Percentiles rank a stretch among this genome's conserved stretches.
These are phyloP conservation scores for Fraxinus quadrangulata DNA, from an alignment of 257 asterid species.

Conservation along the genomic window DNA sequence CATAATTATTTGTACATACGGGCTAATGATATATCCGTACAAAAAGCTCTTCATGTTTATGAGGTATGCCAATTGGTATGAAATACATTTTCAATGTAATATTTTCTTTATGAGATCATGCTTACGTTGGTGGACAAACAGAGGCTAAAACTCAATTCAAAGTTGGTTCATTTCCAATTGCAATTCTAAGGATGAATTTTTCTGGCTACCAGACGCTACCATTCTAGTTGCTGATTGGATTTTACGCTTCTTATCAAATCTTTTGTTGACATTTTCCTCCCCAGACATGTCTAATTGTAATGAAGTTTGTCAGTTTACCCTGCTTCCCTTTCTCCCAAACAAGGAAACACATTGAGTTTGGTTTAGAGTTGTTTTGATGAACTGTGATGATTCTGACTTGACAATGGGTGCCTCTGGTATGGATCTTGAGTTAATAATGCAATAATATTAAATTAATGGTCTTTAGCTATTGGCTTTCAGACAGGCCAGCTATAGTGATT, in stretches of 20 bases:
- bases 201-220: not conserved
- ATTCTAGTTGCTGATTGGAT: not conserved
- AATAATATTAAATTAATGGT: not conserved
- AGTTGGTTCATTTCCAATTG: no score
- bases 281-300: not conserved
- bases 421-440: conserved; percentile 9
- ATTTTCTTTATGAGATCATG: not conserved
- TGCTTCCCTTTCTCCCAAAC: not conserved
- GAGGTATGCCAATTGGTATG: conserved; percentile 8
- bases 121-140: no score
- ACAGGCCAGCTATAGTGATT: conserved; percentile 29
- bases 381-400: not conserved
- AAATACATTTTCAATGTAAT: not conserved
- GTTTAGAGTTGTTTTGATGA: not conserved
- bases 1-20: not conserved
- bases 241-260: not conserved
- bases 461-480: conserved; percentile 17
- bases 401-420: conserved; percentile 20
- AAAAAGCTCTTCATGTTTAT: conserved; percentile 34
- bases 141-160: no score
- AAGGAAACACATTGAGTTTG: not conserved
- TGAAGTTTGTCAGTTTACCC: not conserved
- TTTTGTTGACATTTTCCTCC: not conserved
- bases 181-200: not conserved
- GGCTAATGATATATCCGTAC: conserved; percentile 32